These are phyloP conservation scores for Termitomyces eurrhizus DNA, from an alignment of 768 basidiomycete species.

Conservation along the genomic window DNA sequence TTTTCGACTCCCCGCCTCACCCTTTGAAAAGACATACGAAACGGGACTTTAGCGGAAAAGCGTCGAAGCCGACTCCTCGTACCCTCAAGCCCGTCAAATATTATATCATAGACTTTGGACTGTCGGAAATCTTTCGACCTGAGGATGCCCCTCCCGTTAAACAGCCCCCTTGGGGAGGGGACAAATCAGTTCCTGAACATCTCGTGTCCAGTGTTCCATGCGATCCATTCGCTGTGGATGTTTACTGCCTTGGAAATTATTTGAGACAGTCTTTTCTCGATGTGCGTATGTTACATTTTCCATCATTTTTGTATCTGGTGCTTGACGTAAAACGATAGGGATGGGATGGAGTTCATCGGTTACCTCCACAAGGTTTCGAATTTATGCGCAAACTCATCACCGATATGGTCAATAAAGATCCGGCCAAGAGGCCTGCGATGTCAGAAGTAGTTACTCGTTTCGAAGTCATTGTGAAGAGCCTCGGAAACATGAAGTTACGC, in stretches of 20 bases:
- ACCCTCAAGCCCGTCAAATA: conserved; percentile 4
- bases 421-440: conserved; percentile 27
- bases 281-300: not conserved
- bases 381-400: conserved; percentile 15
- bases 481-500: conserved; percentile 24
- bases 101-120: too few relatives aligned
- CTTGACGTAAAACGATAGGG: not conserved
- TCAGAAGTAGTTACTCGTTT: conserved; percentile 27
- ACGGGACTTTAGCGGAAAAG: conserved; percentile 2
- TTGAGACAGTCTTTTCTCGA: conserved; percentile 19
- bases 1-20: conserved; percentile 11
- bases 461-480: conserved; percentile 10
- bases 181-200: too few relatives aligned
- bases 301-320: not conserved
- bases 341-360: not conserved
- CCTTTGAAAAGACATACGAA: conserved; percentile 4
- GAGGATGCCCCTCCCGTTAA: conserved; percentile 20
- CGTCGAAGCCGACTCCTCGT: conserved; percentile 5
- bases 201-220: too few relatives aligned
- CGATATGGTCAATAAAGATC: conserved; percentile 24
- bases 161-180: not conserved
- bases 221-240: too few relatives aligned
- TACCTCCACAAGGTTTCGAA: conserved; percentile 15
- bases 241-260: conserved; percentile 28
- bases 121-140: conserved; percentile 18